These are phyloP conservation scores for Kodamaea anthophila DNA, from an alignment of 1,139 yeast species.

Conservation along the genomic window DNA sequence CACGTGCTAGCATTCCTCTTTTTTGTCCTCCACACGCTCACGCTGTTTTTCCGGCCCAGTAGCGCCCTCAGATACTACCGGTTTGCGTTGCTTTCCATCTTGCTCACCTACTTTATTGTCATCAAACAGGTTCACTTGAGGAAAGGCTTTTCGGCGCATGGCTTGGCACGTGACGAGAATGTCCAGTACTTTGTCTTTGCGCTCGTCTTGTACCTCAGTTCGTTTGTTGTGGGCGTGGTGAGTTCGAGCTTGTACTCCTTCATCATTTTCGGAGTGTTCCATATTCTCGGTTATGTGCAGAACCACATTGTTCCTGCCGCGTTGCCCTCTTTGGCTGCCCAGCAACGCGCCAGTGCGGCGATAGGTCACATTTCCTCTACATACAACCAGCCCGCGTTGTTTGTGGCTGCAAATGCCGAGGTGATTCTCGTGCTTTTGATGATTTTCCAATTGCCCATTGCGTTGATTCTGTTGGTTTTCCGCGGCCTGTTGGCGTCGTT, in stretches of 20 bases:
- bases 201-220: slow-evolving; percentile 25
- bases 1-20: slow-evolving; percentile 36
- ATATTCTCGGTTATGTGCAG: slow-evolving; percentile 46
- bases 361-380: slow-evolving; percentile 32
- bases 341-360: slow-evolving; percentile 12
- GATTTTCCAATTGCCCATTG: slow-evolving; percentile 18
- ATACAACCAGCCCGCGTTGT: slow-evolving; percentile 41
- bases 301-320: slow-evolving; percentile 12
- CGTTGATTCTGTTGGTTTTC: slow-evolving; percentile 11
- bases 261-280: slow-evolving; percentile 53
- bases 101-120: slow-evolving; percentile 43
- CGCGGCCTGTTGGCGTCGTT: neutral
- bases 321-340: slow-evolving; percentile 10
- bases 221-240: slow-evolving; percentile 26
- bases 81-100: slow-evolving; percentile 34
- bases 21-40: slow-evolving; percentile 25
- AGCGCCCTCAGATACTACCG: slow-evolving; percentile 29
- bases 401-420: slow-evolving; percentile 44
- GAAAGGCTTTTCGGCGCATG: slow-evolving; percentile 10
- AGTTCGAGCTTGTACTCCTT: slow-evolving; percentile 46
- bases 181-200: slow-evolving; percentile 46
- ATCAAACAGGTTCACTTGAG: slow-evolving; percentile 41
- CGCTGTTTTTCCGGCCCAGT: slow-evolving; percentile 27
- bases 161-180: slow-evolving; percentile 40
- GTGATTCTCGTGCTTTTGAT: slow-evolving; percentile 24